phyloP scores from a whole-genome alignment of 495 filamentous ascomycete genomes.

The Hypoxylon perforatum region DNA sequence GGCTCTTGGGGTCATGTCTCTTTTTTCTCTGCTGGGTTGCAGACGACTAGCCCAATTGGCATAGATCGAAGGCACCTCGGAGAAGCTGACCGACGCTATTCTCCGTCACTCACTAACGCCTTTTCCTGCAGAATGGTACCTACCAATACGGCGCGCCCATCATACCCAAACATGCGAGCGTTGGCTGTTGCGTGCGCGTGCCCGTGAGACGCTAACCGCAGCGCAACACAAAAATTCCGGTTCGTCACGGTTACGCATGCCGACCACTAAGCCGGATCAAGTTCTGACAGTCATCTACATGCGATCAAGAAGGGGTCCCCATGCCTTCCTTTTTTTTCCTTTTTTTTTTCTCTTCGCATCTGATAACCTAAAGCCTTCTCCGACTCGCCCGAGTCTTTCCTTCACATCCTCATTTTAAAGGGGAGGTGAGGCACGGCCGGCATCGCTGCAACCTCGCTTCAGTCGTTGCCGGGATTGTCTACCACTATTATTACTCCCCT shows the following conservation, averaged over 20 bases:
- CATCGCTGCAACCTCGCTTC: constrained; percentile 4
- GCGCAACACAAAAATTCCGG: constrained; percentile 26
- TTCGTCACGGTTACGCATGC: constrained; percentile 39
- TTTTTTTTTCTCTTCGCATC: background rate
- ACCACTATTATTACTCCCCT: background rate
- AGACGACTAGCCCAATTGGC: constrained; percentile 33
- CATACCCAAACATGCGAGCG: constrained; percentile 39
- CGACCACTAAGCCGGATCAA: constrained; percentile 33
- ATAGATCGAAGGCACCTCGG: constrained; percentile 26
- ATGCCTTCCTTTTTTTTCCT: background rate
- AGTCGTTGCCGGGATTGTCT: constrained; percentile 2
- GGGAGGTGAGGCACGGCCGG: background rate
- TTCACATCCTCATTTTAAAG: background rate
- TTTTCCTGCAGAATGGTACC: constrained; percentile 3
- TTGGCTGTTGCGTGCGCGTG: background rate
- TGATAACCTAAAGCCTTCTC: background rate
- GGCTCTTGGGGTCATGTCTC: background rate
- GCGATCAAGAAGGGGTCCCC: constrained; percentile 12
- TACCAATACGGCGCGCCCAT: constrained; percentile 31
- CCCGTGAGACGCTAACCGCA: background rate
- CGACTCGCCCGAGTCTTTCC: background rate
- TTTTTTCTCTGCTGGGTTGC: constrained; percentile 8
- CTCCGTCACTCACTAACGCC: constrained; percentile 20
- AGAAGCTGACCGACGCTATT: constrained; percentile 35
- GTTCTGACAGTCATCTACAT: constrained; percentile 28